Evolutionary conservation across 2,329 filamentous ascomycete species (phyloP).

Genomic region (Cercospora sp.): DNA sequence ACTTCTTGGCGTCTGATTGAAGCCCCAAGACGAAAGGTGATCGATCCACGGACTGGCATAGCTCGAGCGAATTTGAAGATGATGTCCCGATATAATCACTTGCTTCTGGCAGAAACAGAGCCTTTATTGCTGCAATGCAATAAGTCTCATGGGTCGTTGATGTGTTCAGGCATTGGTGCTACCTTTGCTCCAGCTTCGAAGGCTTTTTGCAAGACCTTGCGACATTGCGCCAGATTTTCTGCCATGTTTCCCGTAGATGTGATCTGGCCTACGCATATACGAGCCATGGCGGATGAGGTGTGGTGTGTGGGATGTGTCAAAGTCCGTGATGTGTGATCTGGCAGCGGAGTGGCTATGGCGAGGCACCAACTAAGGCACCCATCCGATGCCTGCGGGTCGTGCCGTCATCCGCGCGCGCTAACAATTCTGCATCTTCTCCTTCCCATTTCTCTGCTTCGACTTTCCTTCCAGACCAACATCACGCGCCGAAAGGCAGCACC

Average conservation of each 20-base stretch:
- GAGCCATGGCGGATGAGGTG: neutral
- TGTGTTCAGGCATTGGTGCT: neutral
- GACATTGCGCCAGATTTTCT: conserved; percentile 79
- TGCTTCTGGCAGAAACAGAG: conserved; percentile 90
- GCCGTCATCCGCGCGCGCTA: neutral
- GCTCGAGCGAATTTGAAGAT: conserved; percentile 65
- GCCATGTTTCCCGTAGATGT: conserved; percentile 78
- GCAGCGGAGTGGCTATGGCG: neutral
- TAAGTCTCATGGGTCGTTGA: conserved; percentile 4
- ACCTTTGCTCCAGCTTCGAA: conserved; percentile 77
- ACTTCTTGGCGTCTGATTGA: conserved; percentile 63
- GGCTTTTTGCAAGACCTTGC: conserved; percentile 69
- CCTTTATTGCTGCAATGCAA: conserved; percentile 46
- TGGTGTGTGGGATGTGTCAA: neutral
- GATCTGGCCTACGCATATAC: conserved; percentile 69
- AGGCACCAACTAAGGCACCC: neutral
- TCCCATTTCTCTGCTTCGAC: neutral
- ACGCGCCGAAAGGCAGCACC: neutral
- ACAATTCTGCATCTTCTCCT: conserved; percentile 6
- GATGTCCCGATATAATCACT: conserved; percentile 80
- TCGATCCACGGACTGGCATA: conserved; percentile 65
- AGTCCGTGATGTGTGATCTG: neutral
- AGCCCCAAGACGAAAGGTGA: conserved; percentile 78
- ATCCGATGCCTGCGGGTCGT: neutral
- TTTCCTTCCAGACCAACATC: neutral